These are phyloP conservation scores for Cytidiella melzeri DNA, from an alignment of 768 basidiomycete genomes.

Conservation along the genomic window DNA sequence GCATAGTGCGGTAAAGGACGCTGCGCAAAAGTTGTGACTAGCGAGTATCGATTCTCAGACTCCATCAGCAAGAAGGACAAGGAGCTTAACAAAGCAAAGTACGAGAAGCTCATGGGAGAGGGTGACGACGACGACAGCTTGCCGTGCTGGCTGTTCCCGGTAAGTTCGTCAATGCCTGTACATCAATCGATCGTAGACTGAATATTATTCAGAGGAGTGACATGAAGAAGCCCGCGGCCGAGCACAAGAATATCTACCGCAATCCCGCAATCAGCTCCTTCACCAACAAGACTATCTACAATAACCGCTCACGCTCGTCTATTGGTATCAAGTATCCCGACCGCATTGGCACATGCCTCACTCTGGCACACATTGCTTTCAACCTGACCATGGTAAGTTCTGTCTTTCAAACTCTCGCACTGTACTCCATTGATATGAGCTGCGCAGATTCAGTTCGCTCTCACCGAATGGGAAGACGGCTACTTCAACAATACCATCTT, in stretches of 20 bases:
- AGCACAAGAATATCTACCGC: not conserved
- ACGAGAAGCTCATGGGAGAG: not conserved
- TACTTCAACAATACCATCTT: not conserved
- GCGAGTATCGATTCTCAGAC: not conserved
- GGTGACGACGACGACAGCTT: not conserved
- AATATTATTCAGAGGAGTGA: not conserved
- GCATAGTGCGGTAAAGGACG: not conserved
- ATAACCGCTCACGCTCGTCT: not conserved
- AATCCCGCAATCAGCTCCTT: not conserved
- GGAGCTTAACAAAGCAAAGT: not conserved
- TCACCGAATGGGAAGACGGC: not conserved
- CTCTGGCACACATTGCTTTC: not conserved
- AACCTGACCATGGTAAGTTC: not conserved
- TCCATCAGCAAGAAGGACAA: not conserved
- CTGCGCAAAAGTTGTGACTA: not conserved
- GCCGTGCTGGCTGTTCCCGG: not conserved
- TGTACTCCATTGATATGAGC: not conserved
- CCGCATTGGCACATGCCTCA: not conserved
- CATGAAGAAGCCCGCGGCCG: not conserved
- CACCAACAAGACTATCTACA: not conserved
- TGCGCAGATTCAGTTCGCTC: not conserved
- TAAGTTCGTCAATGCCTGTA: not conserved
- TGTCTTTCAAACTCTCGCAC: not conserved
- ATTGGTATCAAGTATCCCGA: not conserved
- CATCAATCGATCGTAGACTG: not conserved